Percentiles rank a stretch among this genome's conserved stretches.
These are phyloP conservation scores for Haematococcus sp. DNA, from an alignment of 139 green algal genomes.

Conservation along the genomic window DNA sequence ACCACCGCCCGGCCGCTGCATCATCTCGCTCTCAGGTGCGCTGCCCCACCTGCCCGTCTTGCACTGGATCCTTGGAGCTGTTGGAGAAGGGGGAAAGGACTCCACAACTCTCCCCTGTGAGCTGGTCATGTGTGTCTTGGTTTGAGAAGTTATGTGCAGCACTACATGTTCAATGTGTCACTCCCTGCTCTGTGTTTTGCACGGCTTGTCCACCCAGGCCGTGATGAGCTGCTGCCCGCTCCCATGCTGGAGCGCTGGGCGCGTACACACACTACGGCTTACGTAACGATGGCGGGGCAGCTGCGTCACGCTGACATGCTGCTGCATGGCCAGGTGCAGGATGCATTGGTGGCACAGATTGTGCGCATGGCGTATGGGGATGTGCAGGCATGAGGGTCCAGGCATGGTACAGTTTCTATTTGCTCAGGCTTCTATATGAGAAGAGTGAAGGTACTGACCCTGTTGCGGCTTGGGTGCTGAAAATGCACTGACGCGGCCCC, in stretches of 20 bases:
- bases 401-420: no score
- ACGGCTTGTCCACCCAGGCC: conserved; percentile 5
- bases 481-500: no score
- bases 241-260: conserved; percentile 20
- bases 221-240: conserved; percentile 22
- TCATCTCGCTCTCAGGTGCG: conserved; percentile 19
- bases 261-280: conserved; percentile 6
- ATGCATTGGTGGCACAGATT: conserved; percentile 9
- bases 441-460: no score
- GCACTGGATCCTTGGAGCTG: no score
- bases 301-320: conserved; percentile 27
- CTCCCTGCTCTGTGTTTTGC: not conserved
- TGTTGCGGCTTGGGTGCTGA: no score
- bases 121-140: conserved; percentile 11
- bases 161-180: not conserved
- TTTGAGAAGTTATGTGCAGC: not conserved
- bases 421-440: no score
- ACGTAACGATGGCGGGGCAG: conserved; percentile 7
- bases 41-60: not conserved
- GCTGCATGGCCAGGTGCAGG: conserved; percentile 10
- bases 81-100: no score
- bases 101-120: no score
- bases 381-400: no score
- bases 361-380: conserved; percentile 11
- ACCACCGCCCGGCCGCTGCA: conserved; percentile 1